A percentile compares a stretch with the other conserved stretches of the same genome.
Evolutionary conservation across 306 rosid genomes (phyloP).

Genomic region (Vicia faba): DNA sequence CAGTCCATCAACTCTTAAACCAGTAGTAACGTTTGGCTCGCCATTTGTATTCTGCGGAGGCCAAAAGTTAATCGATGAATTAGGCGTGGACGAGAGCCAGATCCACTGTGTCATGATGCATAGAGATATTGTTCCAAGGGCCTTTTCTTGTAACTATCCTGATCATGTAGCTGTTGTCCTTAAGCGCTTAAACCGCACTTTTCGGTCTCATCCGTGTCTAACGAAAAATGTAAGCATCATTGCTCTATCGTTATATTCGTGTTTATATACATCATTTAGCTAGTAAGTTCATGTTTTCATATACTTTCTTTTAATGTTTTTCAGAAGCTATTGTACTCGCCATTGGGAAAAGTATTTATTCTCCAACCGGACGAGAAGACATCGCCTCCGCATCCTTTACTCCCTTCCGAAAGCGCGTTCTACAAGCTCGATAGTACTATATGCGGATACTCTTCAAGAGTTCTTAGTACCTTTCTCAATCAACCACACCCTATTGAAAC

Average conservation of each 20-base stretch:
- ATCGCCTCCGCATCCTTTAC: constrained; percentile 85
- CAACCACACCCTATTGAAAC: constrained; percentile 90
- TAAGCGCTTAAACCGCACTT: constrained; percentile 69
- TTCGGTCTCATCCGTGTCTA: constrained; percentile 81
- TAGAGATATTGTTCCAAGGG: constrained; percentile 95
- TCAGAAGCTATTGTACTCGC: constrained; percentile 81
- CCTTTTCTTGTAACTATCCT: constrained; percentile 93
- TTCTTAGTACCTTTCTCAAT: constrained; percentile 65
- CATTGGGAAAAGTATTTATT: constrained; percentile 75
- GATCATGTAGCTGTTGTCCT: constrained; percentile 69
- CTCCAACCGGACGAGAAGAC: constrained; percentile 80
- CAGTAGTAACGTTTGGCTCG: constrained; percentile 88
- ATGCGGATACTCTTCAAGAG: constrained; percentile 55
- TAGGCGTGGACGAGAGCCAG: constrained; percentile 70
- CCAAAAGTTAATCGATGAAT: constrained; percentile 52
- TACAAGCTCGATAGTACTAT: constrained; percentile 59
- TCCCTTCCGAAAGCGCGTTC: constrained; percentile 65
- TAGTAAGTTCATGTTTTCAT: neutral
- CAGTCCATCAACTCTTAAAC: constrained; percentile 62
- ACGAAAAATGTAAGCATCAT: constrained; percentile 58
- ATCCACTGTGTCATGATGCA: constrained; percentile 86
- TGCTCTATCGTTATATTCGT: neutral
- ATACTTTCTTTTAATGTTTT: constrained; percentile 22
- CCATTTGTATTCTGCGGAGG: constrained; percentile 97
- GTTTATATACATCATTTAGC: neutral